phyloP scores from a whole-genome alignment of 225 moss, liverwort and hornwort genomes.

The Pleurozium schreberi region DNA sequence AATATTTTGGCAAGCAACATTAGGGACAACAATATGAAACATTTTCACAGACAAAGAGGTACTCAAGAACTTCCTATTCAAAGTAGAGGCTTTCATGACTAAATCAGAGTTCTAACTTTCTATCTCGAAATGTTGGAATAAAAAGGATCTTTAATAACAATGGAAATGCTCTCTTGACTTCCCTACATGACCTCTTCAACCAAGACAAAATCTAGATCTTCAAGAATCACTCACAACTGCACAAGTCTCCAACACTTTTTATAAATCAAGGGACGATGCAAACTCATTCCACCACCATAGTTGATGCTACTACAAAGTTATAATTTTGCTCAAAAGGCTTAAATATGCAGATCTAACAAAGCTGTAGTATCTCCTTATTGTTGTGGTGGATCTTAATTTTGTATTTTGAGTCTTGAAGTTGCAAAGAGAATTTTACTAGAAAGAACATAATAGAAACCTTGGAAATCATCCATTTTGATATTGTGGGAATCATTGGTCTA shows the following conservation, averaged over 20 bases:
- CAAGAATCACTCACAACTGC: accelerated
- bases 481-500: too few relatives aligned
- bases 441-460: too few relatives aligned
- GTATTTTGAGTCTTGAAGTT: too few relatives aligned
- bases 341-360: not conserved
- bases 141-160: too few relatives aligned
- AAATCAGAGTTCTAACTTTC: not conserved
- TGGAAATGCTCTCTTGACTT: not conserved
- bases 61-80: not conserved
- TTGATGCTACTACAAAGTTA: not conserved
- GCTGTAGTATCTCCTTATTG: not conserved
- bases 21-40: not conserved
- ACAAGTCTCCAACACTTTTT: accelerated
- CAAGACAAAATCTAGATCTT: not conserved
- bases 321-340: not conserved
- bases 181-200: not conserved
- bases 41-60: too few relatives aligned
- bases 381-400: too few relatives aligned
- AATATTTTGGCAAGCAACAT: not conserved
- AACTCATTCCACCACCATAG: not conserved
- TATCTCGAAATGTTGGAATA: too few relatives aligned
- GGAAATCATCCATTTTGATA: too few relatives aligned
- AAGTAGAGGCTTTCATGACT: not conserved
- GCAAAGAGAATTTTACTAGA: too few relatives aligned
- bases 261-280: not conserved